Base-by-base conservation (phyloP, 768 basidiomycete species). In the Tephrocybe sp. region DNA sequence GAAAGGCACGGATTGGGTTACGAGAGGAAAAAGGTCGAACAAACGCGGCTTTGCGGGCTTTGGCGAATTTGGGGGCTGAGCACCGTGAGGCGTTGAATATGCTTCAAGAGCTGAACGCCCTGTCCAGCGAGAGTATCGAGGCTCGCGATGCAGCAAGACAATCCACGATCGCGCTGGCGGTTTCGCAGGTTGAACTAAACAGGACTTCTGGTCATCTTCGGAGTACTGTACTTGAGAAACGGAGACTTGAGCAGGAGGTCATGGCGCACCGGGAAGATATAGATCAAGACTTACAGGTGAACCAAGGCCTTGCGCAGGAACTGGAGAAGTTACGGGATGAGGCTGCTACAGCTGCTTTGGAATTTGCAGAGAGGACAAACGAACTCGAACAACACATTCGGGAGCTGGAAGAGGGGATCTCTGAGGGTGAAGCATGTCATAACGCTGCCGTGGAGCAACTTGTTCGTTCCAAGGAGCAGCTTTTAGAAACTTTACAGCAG, bases 361-460 rank as follows among this genome's bases (percentile, higher is more conserved):
- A 55, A 32, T 59, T 58, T 39, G 48, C 58, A 14, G 43, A 53
- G 13, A 49, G 35, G n/a, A 62, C 56, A 20, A 35, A 44, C 16
- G 58, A 53, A 42, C 52, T 68, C 17, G 63, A 70, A 48, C 32
- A 52, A 9, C 50, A 61, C 23, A 55, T 70, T 35, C 47, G 55
- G 13, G 48, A 52, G 16, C 57, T 68, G 5, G 60, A 59, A 34
- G 48, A 56, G 2, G 39, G 51, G 9, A 46, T 65, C 8, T 57
- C 48, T 1, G 55, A 30, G 6, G 56, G 51, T 38, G 53, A 65
- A 49, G 49, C 49, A 5, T 49, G 40, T 5, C 64, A 72, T 40
- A 63, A 68, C 16, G 44, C 48, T 11, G 55, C 60, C 13, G 51
- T 71, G 35, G 53, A 60, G 30, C 60, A 68, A 17, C 61, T 75